Conservation (phyloP, 805 yeast species). For the Yarrowia keelungensis region DNA sequence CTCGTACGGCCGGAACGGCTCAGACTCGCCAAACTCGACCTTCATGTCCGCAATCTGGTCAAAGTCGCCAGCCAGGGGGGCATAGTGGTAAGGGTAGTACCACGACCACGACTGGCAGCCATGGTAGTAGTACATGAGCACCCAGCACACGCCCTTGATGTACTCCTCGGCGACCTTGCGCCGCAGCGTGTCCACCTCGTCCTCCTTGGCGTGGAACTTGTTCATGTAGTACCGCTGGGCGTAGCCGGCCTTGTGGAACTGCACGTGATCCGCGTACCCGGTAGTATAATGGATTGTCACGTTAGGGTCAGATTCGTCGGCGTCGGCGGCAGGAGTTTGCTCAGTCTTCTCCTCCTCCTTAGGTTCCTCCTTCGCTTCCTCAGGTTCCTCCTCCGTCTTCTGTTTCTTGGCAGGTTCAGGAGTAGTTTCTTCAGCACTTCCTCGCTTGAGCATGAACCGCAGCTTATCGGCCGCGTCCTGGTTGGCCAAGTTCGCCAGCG, state of each 20-base stretch:
- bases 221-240: slow-evolving; percentile 76
- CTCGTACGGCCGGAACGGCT: slow-evolving; percentile 88
- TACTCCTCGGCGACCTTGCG: slow-evolving; percentile 73
- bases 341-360: neutral
- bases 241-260: slow-evolving; percentile 88
- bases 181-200: slow-evolving; percentile 56
- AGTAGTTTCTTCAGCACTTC: slow-evolving; percentile 41
- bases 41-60: slow-evolving; percentile 55
- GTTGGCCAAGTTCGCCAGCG: slow-evolving; percentile 75
- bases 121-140: slow-evolving; percentile 87
- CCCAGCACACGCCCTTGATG: slow-evolving; percentile 98
- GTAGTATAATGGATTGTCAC: neutral
- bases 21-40: slow-evolving; percentile 67
- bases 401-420: neutral
- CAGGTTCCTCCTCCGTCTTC: no score
- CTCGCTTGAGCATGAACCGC: slow-evolving; percentile 49
- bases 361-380: no score
- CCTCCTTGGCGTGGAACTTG: slow-evolving; percentile 66
- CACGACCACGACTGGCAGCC: slow-evolving; percentile 99
- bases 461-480: slow-evolving; percentile 70
- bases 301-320: neutral
- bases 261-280: slow-evolving; percentile 54
- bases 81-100: slow-evolving; percentile 97
- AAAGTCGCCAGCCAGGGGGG: slow-evolving; percentile 95
- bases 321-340: neutral